Conservation (phyloP, 805 yeast genomes). For the Kodamaea fukazawae region DNA sequence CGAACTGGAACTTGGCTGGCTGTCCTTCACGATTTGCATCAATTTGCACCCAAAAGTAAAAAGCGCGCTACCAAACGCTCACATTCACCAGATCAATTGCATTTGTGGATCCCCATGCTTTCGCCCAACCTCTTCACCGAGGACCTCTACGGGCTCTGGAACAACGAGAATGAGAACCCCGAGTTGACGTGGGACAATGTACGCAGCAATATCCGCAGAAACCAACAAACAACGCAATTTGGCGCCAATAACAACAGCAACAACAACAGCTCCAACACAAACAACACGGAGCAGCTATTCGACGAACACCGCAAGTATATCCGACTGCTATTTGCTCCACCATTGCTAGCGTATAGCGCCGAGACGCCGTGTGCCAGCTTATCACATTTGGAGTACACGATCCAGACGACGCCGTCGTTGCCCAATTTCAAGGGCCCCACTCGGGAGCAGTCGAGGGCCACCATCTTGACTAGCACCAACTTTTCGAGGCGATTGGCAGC, state of each 20-base stretch:
- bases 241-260: neutral
- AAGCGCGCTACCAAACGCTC: neutral
- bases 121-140: slow-evolving; percentile 46
- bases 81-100: too few relatives aligned
- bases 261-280: neutral
- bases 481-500: slow-evolving; percentile 8
- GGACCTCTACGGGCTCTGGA: slow-evolving; percentile 48
- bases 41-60: neutral
- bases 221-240: neutral
- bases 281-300: slow-evolving; percentile 10
- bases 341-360: slow-evolving; percentile 53
- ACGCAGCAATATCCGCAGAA: slow-evolving; percentile 4
- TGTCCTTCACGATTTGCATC: neutral
- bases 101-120: too few relatives aligned
- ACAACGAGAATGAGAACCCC: slow-evolving; percentile 7
- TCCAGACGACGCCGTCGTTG: slow-evolving; percentile 13
- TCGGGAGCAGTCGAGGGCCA: neutral
- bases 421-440: slow-evolving; percentile 8
- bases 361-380: slow-evolving; percentile 29
- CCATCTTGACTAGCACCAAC: slow-evolving; percentile 12
- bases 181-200: slow-evolving; percentile 8
- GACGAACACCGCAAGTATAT: slow-evolving; percentile 20
- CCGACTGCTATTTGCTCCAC: slow-evolving; percentile 44
- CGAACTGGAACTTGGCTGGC: too few relatives aligned
- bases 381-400: slow-evolving; percentile 20